Evolutionary conservation across 345 rosid genomes (phyloP).

Genomic region (Fremontodendron californicum): DNA sequence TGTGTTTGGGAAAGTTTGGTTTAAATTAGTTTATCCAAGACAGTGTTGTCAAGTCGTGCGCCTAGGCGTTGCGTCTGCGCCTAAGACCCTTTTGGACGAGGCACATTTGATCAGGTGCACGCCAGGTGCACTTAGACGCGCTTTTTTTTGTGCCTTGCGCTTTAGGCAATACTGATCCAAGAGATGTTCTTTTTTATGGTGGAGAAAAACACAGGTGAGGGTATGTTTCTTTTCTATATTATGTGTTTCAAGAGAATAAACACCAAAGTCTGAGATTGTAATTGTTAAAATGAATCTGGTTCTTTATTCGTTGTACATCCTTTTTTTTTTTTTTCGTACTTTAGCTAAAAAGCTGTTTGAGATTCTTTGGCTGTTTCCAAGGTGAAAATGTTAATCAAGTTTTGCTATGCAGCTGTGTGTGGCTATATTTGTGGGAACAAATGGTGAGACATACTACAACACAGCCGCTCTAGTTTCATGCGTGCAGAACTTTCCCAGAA

Average conservation of each 20-base stretch:
- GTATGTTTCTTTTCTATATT: not conserved
- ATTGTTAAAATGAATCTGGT: not conserved
- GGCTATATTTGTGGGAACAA: conserved; percentile 72
- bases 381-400: not conserved
- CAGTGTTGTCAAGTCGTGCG: too few species aligned
- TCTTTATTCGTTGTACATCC: not conserved
- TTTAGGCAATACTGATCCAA: not conserved
- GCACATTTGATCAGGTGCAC: too few species aligned
- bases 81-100: too few species aligned
- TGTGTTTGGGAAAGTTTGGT: not conserved
- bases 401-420: conserved; percentile 52
- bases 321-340: not conserved
- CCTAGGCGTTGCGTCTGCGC: too few species aligned
- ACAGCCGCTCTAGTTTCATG: conserved; percentile 77
- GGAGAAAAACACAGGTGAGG: not conserved
- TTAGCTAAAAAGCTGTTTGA: not conserved
- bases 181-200: not conserved
- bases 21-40: too few species aligned
- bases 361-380: not conserved
- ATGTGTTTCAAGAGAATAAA: not conserved
- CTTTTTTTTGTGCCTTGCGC: too few species aligned
- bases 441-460: conserved; percentile 89
- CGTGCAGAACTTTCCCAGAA: conserved; percentile 81
- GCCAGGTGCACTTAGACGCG: too few species aligned
- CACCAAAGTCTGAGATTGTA: not conserved